These are phyloP conservation scores for Dalbergia oliveri DNA, from an alignment of 306 rosid species.

Conservation along the genomic window DNA sequence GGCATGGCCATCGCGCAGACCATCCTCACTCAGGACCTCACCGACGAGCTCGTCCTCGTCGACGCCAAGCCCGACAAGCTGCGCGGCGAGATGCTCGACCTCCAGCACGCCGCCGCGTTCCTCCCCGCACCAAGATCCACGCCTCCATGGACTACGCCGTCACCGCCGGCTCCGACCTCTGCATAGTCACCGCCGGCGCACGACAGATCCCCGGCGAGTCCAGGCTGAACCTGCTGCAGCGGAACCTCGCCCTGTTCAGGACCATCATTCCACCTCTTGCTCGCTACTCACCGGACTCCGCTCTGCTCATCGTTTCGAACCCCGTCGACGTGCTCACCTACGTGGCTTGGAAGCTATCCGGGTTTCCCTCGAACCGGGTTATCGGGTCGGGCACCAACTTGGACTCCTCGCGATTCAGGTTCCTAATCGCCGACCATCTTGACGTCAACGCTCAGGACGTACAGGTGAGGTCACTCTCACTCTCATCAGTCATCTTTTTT, in stretches of 20 bases:
- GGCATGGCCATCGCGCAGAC: slow-evolving; percentile 99
- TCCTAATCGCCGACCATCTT: slow-evolving; percentile 91
- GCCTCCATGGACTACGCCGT: slow-evolving; percentile 73
- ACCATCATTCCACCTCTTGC: slow-evolving; percentile 71
- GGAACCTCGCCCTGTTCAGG: slow-evolving; percentile 70
- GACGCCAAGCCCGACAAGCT: slow-evolving; percentile 78
- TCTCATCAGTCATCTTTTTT: neutral
- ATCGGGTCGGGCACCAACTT: slow-evolving; percentile 92
- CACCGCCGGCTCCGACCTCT: slow-evolving; percentile 79
- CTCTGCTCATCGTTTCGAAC: slow-evolving; percentile 76
- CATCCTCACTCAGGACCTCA: slow-evolving; percentile 82
- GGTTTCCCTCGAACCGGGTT: slow-evolving; percentile 83
- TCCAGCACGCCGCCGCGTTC: slow-evolving; percentile 93
- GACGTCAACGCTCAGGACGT: slow-evolving; percentile 95
- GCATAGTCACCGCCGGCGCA: slow-evolving; percentile 86
- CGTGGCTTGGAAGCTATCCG: slow-evolving; percentile 89
- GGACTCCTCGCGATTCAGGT: slow-evolving; percentile 87
- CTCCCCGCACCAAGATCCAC: slow-evolving; percentile 82
- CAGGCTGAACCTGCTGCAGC: slow-evolving; percentile 75
- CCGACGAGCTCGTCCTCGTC: slow-evolving; percentile 83
- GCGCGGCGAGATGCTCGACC: slow-evolving; percentile 95
- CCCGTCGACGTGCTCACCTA: slow-evolving; percentile 87
- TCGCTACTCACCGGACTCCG: slow-evolving; percentile 59
- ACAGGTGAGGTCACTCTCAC: slow-evolving; percentile 59
- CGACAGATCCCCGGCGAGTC: slow-evolving; percentile 82